Conservation (phyloP, 331 rosid genomes). For the Pyracantha coccinea region DNA sequence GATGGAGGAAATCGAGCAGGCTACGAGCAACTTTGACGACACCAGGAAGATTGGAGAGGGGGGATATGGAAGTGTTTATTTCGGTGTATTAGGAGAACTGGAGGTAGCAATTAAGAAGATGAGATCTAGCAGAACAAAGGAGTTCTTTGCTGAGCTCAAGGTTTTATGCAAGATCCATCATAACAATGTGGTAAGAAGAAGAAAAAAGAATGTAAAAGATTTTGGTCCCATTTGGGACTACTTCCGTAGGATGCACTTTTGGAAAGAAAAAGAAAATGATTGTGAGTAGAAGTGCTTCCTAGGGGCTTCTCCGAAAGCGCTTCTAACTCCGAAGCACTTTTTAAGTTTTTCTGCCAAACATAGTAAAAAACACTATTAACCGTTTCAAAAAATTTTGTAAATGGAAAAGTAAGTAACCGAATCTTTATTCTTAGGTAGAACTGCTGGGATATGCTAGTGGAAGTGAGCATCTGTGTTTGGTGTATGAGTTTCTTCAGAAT, state of each 20-base stretch:
- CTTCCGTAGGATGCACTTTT: too few species aligned
- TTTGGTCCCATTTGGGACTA: too few species aligned
- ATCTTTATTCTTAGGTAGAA: conserved; percentile 2
- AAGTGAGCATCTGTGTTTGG: background rate
- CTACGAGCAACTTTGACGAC: background rate
- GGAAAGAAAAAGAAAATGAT: too few species aligned
- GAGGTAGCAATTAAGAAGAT: conserved; percentile 16
- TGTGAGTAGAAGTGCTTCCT: too few species aligned
- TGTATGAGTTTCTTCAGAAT: conserved; percentile 11
- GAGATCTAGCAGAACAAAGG: conserved; percentile 9
- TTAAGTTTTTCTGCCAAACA: too few species aligned
- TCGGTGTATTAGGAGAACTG: conserved; percentile 3
- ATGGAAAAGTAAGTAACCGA: background rate
- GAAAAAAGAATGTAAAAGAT: background rate
- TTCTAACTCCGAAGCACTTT: too few species aligned
- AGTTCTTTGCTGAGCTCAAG: conserved; percentile 14
- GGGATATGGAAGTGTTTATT: conserved; percentile 9
- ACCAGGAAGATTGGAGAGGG: conserved; percentile 18
- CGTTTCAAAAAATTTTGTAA: too few species aligned
- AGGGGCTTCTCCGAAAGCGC: too few species aligned
- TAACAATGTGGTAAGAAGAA: conserved; percentile 10
- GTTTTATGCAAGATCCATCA: conserved; percentile 17
- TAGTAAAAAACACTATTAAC: too few species aligned
- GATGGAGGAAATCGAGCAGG: conserved; percentile 7
- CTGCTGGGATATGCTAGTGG: conserved; percentile 15